A percentile compares a stretch with the other conserved stretches of the same genome.
phyloP scores from a whole-genome alignment of 225 moss, liverwort and hornwort species.

The Pseudoscleropodium purum region DNA sequence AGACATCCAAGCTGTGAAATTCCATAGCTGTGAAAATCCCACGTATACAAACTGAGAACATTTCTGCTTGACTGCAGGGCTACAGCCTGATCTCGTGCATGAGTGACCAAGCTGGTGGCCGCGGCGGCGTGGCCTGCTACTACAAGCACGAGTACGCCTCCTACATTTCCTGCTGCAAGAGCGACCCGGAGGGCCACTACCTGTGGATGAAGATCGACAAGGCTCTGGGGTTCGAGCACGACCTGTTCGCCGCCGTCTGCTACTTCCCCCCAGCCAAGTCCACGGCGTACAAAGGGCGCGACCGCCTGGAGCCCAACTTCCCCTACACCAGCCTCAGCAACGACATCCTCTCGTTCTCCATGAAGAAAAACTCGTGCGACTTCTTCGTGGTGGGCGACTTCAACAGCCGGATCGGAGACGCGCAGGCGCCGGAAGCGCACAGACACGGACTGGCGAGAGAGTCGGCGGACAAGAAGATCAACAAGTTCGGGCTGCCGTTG shows the following conservation, averaged over 20 bases:
- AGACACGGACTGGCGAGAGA: conserved; percentile 22
- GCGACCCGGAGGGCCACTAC: conserved; percentile 29
- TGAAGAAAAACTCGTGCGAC: background rate
- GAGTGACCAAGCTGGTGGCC: conserved; percentile 23
- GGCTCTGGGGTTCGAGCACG: conserved; percentile 24
- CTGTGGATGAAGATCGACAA: conserved; percentile 32
- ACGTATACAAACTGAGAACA: background rate
- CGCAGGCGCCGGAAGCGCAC: conserved; percentile 35
- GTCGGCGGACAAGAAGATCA: conserved; percentile 34
- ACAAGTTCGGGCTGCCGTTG: conserved; percentile 28
- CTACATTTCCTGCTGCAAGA: conserved; percentile 14
- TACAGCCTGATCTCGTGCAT: conserved; percentile 36
- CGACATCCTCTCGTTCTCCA: conserved; percentile 14
- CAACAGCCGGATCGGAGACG: conserved; percentile 38
- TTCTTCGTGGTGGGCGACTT: conserved; percentile 44
- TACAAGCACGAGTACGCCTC: conserved; percentile 7
- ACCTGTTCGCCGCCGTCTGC: conserved; percentile 33
- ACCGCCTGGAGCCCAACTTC: conserved; percentile 24
- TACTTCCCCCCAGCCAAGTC: conserved; percentile 37
- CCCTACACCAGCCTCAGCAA: conserved; percentile 21
- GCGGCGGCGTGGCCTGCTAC: conserved; percentile 44
- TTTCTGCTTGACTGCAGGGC: background rate
- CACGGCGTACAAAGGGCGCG: conserved; percentile 25
- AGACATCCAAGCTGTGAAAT: background rate
- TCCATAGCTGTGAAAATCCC: background rate